Percentiles rank a stretch among this genome's conserved stretches.
phyloP scores from a whole-genome alignment of 2,329 filamentous ascomycete genomes.

The Sporothrix dimorphospora region DNA sequence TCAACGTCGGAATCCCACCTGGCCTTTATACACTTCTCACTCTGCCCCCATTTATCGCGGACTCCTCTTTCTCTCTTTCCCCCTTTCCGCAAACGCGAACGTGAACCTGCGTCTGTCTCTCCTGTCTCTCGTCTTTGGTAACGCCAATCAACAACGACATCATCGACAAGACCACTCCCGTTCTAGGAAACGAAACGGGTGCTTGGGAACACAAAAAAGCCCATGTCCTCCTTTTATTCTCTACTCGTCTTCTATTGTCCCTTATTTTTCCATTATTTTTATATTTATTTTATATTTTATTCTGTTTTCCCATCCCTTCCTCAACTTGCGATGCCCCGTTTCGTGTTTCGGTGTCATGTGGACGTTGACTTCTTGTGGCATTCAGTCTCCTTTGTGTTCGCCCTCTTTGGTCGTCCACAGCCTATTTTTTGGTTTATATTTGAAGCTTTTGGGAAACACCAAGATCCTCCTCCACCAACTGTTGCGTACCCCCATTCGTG shows the following conservation, averaged over 20 bases:
- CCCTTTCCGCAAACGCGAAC: neutral
- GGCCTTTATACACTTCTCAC: neutral
- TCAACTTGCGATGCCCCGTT: neutral
- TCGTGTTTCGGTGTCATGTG: slow-evolving; percentile 2
- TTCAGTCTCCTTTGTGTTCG: slow-evolving; percentile 11
- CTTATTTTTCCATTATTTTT: neutral
- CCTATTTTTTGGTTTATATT: slow-evolving; percentile 1
- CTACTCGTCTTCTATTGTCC: too few species aligned
- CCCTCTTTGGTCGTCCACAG: neutral
- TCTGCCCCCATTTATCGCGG: neutral
- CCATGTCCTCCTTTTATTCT: slow-evolving; percentile 1
- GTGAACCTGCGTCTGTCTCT: slow-evolving; percentile 19
- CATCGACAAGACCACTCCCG: slow-evolving; percentile 20
- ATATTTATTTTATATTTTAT: neutral
- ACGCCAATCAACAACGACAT: slow-evolving; percentile 26
- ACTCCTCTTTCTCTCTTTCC: neutral
- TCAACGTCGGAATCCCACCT: neutral
- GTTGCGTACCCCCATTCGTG: slow-evolving; percentile 8
- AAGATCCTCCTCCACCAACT: slow-evolving; percentile 18
- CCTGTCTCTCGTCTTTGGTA: slow-evolving; percentile 28
- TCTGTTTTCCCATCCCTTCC: neutral
- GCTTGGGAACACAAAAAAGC: slow-evolving; percentile 17
- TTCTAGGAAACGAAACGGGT: slow-evolving; percentile 13
- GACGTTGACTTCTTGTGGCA: neutral
- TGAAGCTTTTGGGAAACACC: slow-evolving; percentile 22